Conservation (phyloP, 805 yeast species). For the Candida ipomoeae region DNA sequence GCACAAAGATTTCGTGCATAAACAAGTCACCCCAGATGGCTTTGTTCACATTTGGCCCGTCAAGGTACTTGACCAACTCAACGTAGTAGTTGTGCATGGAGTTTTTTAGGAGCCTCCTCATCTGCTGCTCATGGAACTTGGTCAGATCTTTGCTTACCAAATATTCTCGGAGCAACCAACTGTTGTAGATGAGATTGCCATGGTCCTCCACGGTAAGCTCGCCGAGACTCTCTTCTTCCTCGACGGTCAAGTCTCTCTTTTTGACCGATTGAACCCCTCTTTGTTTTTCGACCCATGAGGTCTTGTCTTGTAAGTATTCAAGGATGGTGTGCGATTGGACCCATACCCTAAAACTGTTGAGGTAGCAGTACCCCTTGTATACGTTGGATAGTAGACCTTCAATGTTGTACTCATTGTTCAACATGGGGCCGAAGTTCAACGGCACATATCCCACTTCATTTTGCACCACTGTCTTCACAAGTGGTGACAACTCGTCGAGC, state of each 20-base stretch:
- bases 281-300: conserved; percentile 20
- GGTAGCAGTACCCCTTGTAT: conserved; percentile 5
- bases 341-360: conserved; percentile 14
- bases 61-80: conserved; percentile 4
- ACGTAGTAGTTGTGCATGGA: conserved; percentile 3
- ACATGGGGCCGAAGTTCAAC: conserved; percentile 20
- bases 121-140: conserved; percentile 26
- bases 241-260: background rate
- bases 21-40: conserved; percentile 28
- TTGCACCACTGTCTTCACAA: conserved; percentile 14
- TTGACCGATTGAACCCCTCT: background rate
- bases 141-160: conserved; percentile 22
- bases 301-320: conserved; percentile 23
- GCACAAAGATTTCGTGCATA: conserved; percentile 19
- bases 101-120: conserved; percentile 13
- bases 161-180: conserved; percentile 25
- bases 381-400: conserved; percentile 4
- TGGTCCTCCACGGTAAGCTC: conserved; percentile 23
- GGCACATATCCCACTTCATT: conserved; percentile 30
- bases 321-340: conserved; percentile 18
- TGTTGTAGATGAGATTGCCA: conserved; percentile 23
- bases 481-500: conserved; percentile 20
- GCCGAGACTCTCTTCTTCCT: conserved; percentile 8
- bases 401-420: conserved; percentile 27
- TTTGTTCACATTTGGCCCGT: conserved; percentile 13